A percentile compares a stretch with the other conserved stretches of the same genome.
phyloP scores from a whole-genome alignment of 495 filamentous ascomycete genomes.

The Oleoguttula mirabilis region DNA sequence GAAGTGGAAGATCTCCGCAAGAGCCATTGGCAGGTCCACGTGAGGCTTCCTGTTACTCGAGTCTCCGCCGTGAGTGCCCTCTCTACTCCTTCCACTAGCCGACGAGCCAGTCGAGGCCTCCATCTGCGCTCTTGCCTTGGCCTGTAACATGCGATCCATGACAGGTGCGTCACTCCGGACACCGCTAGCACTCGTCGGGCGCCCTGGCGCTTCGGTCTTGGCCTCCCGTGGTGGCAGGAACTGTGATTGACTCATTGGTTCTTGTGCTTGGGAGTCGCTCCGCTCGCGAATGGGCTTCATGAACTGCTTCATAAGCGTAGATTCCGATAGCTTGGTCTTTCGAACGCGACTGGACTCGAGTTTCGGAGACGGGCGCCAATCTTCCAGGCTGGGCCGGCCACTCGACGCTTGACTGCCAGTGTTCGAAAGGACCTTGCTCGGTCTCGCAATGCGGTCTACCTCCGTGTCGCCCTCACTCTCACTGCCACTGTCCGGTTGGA shows the following conservation, averaged over 20 bases:
- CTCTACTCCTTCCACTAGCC: conserved; percentile 15
- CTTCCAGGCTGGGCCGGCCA: conserved; percentile 1
- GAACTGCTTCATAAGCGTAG: conserved; percentile 47
- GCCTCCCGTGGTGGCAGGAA: conserved; percentile 26
- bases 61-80: conserved; percentile 29
- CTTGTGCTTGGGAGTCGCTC: conserved; percentile 12
- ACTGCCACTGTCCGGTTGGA: conserved; percentile 74
- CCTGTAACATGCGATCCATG: conserved; percentile 73
- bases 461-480: conserved; percentile 36
- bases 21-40: conserved; percentile 46
- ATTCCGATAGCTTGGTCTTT: conserved; percentile 46
- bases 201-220: conserved; percentile 9
- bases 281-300: conserved; percentile 39
- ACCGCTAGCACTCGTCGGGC: conserved; percentile 24
- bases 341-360: conserved; percentile 23
- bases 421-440: too few relatives aligned
- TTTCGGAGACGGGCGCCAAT: conserved; percentile 16
- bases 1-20: conserved; percentile 86
- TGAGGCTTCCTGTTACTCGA: conserved; percentile 31
- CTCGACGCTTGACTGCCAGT: conserved; percentile 30
- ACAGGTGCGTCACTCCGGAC: conserved; percentile 44
- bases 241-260: conserved; percentile 28
- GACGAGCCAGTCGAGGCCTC: conserved; percentile 27
- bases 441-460: too few relatives aligned
- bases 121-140: conserved; percentile 49